These are phyloP conservation scores for Catunica adiposa DNA, from an alignment of 2,329 filamentous ascomycete genomes.

Conservation along the genomic window DNA sequence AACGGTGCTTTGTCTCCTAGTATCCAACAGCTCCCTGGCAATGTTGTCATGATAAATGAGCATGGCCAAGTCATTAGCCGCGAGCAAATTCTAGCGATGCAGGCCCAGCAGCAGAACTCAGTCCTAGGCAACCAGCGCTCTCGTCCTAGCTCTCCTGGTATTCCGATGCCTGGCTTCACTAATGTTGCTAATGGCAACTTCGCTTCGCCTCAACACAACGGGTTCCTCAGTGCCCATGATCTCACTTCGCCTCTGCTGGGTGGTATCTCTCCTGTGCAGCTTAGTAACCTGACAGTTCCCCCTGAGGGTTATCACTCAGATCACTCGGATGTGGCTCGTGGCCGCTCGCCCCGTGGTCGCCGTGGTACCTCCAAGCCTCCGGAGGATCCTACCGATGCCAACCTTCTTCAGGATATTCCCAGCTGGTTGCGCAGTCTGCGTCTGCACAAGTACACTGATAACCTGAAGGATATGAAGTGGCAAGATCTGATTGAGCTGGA, in stretches of 20 bases:
- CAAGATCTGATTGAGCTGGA: slow-evolving; percentile 80
- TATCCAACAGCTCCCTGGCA: slow-evolving; percentile 49
- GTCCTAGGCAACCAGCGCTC: slow-evolving; percentile 57
- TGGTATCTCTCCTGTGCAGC: slow-evolving; percentile 52
- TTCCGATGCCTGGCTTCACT: slow-evolving; percentile 40
- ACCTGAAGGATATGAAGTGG: slow-evolving; percentile 95
- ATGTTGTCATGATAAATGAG: slow-evolving; percentile 88
- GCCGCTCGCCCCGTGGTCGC: slow-evolving; percentile 79
- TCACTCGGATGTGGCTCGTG: slow-evolving; percentile 78
- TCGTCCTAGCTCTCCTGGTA: slow-evolving; percentile 74
- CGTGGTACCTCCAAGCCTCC: slow-evolving; percentile 93
- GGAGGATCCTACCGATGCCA: slow-evolving; percentile 87
- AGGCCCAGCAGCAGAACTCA: slow-evolving; percentile 45
- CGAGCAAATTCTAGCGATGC: slow-evolving; percentile 70
- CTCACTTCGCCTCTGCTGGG: slow-evolving; percentile 51
- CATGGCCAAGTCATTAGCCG: slow-evolving; percentile 73
- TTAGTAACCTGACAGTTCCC: slow-evolving; percentile 54
- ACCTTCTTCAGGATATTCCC: slow-evolving; percentile 83
- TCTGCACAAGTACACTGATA: slow-evolving; percentile 97
- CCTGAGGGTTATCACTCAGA: slow-evolving; percentile 85
- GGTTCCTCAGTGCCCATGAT: slow-evolving; percentile 82
- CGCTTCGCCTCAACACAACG: slow-evolving; percentile 81
- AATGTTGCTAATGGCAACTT: slow-evolving; percentile 45
- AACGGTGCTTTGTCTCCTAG: slow-evolving; percentile 25
- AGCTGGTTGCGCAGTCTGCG: slow-evolving; percentile 88